Conservation (phyloP, 768 basidiomycete species). For the Rhodotorula paludigena region DNA sequence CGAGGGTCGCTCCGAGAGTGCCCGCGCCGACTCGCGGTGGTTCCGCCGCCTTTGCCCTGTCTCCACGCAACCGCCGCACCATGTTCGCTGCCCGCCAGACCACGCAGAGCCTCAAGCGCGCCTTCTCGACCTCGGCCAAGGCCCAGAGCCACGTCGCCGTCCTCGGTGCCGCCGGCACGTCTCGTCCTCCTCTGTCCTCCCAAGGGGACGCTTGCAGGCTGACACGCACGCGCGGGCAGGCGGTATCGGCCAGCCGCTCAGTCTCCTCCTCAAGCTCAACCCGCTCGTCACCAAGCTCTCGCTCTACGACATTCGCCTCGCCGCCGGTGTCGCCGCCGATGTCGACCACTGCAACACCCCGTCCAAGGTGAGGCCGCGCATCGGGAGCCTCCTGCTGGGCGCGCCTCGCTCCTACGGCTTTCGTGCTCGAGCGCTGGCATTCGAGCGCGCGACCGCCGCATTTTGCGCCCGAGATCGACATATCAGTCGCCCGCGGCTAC, state of each 20-base stretch:
- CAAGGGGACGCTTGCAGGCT: background rate
- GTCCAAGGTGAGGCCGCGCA: conserved; percentile 58
- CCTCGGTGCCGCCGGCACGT: conserved; percentile 84
- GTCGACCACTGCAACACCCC: conserved; percentile 87
- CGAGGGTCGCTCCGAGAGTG: background rate
- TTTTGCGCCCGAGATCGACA: background rate
- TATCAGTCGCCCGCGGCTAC: background rate
- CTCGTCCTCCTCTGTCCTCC: background rate
- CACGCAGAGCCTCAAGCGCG: conserved; percentile 5
- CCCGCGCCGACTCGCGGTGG: too few relatives aligned
- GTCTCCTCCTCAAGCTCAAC: conserved; percentile 86
- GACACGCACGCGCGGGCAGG: background rate
- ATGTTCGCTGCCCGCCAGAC: conserved; percentile 27
- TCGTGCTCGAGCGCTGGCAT: too few relatives aligned
- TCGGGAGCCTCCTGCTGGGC: too few relatives aligned
- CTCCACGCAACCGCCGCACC: background rate
- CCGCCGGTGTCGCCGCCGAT: conserved; percentile 95
- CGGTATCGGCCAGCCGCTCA: conserved; percentile 87
- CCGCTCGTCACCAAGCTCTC: conserved; percentile 55
- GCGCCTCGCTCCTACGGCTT: too few relatives aligned
- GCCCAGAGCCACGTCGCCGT: conserved; percentile 76
- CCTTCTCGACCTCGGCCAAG: conserved; percentile 35
- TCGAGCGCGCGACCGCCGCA: too few relatives aligned
- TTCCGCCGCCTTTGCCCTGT: background rate
- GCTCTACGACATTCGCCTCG: conserved; percentile 91